Evolutionary conservation across 257 asterid species (phyloP), one percentile per base, ranked within the genome.

Genomic region (Buddleja alternifolia): DNA sequence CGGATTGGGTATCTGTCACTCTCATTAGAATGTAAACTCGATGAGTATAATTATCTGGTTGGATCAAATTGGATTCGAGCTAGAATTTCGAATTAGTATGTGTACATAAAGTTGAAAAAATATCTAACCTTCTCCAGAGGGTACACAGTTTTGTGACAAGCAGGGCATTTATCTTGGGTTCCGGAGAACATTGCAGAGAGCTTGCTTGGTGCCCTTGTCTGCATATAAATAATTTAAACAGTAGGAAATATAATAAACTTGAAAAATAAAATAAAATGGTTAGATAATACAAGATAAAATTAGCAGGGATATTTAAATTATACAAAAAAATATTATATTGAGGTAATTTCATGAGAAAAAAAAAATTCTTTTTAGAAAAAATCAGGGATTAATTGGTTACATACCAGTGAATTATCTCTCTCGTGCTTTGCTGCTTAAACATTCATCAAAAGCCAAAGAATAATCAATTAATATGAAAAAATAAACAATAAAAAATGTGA

Each of bases 121-220:
- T 46, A 39, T 34, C 46, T 10, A 4, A 89, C 95, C 95, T 88
- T 90, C 72, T 88, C 95, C 55, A 89, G 60, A 7, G 97, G 97
- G 53, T 90, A 90, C n/a, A 90, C 97, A 9, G 90, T 86, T 73
- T 88, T 90, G 82, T 60, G 42, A 70, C 95, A 90, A 46, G 90
- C 84, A 64, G 89, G 74, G 63, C 97, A 90, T 80, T 90, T 90
- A 32, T 90, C 97, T 71, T 72, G 86, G 16, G 97, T 90, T 52
- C 97, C 95, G 60, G 78, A 79, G 81, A 90, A 90, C 80, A 90
- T 58, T 45, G 89, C 83, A 11, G 97, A 90, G 56, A 85, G 80
- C 78, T 85, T 90, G 85, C 75, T 90, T 63, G 95, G 95, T 60
- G 75, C 84, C 81, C 69, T 82, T 42, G 69, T n/a, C 93, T 82